Evolutionary conservation across 2,329 filamentous ascomycete genomes (phyloP), one percentile per base, ranked within the genome.

Genomic region (Tolypocladium guangdongense): DNA sequence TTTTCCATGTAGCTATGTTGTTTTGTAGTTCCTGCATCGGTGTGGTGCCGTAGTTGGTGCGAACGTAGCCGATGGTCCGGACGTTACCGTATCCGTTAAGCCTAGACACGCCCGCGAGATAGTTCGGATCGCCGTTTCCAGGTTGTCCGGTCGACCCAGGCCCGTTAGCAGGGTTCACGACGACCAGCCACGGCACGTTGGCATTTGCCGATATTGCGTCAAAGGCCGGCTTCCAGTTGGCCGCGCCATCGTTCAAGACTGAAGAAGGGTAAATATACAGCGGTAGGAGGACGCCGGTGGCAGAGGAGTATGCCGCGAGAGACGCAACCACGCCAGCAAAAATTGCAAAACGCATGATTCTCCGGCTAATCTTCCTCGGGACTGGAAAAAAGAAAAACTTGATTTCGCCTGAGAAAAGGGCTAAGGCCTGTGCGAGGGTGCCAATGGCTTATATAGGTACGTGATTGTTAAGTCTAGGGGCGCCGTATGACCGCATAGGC

Each of bases 61-160:
- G 58, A 4, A 62, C 59, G 30, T 62, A 62, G n/a, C 61, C 60
- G 6, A 63, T 52, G 2, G 58, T 61, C 10, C 59, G 56, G 14
- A 62, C 56, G 18, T 63, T 63, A 16, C 14, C 7, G 22, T 56
- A 53, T 4, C 52, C 51, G 41, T 63, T 63, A 14, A 62, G 57
- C 43, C 59, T 55, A 12, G 59, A 58, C 7, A 59, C 49, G 30
- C 59, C 60, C 37, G 56, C 53, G 35, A 62, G 58, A 47, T 58
- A 55, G 56, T 62, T 62, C 24, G 37, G 30, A 36, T 63, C 61
- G 35, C 54, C 54, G 32, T 62, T 56, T 6, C 56, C 60, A 11
- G 60, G 59, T 24, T 57, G 50, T 20, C 53, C 54, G 10, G 53
- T 57, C 8, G 20, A 16, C 1, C 60, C 61, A n/a, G 60, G 61